Evolutionary conservation across 2,329 filamentous ascomycete species (phyloP).

Genomic region (Cercospora canescens): DNA sequence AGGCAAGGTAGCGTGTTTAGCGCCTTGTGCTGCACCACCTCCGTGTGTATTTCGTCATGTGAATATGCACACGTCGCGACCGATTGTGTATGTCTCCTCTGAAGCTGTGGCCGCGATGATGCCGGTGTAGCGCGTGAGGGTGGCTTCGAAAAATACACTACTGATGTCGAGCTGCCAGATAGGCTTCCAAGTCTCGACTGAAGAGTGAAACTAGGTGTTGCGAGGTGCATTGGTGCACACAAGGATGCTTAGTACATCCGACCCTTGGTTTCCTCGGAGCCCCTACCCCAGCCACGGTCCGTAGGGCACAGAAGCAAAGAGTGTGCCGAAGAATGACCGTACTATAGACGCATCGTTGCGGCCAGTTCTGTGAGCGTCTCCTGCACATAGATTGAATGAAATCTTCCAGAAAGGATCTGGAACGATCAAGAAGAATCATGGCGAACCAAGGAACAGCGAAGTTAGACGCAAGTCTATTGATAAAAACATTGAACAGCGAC

Average conservation of each 20-base stretch:
- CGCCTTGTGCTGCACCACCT: neutral
- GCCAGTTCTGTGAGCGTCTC: neutral
- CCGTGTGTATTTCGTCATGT: neutral
- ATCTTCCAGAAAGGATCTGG: neutral
- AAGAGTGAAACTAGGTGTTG: neutral
- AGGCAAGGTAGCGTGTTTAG: neutral
- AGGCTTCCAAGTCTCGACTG: neutral
- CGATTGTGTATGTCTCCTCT: neutral
- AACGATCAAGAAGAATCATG: neutral
- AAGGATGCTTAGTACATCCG: neutral
- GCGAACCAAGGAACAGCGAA: neutral
- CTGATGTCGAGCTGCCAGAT: no score
- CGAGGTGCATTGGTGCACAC: neutral
- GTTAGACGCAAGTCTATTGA: slow-evolving; percentile 27
- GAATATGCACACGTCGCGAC: neutral
- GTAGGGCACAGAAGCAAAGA: neutral
- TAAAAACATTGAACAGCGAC: slow-evolving; percentile 36
- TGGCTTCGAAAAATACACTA: neutral
- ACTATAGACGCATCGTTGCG: neutral
- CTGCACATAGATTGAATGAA: neutral
- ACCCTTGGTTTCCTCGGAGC: neutral
- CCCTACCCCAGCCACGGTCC: neutral
- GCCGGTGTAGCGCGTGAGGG: neutral
- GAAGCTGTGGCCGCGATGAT: neutral
- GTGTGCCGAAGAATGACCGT: neutral